Evolutionary conservation across 257 asterid genomes (phyloP).

Genomic region (Haberlea rhodopensis): DNA sequence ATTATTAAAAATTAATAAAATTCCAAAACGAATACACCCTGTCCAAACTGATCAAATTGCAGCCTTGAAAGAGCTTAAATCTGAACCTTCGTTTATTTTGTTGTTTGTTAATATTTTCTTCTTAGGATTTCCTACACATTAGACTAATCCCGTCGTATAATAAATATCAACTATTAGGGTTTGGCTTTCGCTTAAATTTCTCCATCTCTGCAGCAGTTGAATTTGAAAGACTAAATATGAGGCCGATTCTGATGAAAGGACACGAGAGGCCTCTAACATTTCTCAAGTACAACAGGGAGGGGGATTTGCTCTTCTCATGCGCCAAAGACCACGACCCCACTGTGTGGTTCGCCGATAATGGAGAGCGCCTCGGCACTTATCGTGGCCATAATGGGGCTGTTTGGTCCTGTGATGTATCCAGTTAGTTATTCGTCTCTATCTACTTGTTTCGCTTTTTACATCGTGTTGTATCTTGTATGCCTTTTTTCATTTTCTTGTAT

Average conservation of each 20-base stretch:
- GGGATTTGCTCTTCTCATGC: constrained; percentile 87
- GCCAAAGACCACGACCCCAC: constrained; percentile 92
- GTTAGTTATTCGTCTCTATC: constrained; percentile 31
- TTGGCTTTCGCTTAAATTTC: too few relatives aligned
- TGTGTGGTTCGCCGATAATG: constrained; percentile 88
- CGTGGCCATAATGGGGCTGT: constrained; percentile 97
- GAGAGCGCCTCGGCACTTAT: constrained; percentile 94
- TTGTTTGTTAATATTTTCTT: too few relatives aligned
- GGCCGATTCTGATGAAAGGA: constrained; percentile 93
- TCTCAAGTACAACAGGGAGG: constrained; percentile 75
- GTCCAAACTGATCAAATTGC: too few relatives aligned
- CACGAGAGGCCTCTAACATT: constrained; percentile 96
- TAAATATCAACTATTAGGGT: too few relatives aligned
- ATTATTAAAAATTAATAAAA: too few relatives aligned
- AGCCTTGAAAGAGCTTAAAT: too few relatives aligned
- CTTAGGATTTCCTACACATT: too few relatives aligned
- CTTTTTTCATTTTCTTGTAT: not conserved
- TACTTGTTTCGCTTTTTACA: not conserved
- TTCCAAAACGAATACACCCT: too few relatives aligned
- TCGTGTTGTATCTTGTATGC: not conserved
- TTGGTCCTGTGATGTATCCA: constrained; percentile 92
- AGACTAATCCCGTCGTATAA: too few relatives aligned
- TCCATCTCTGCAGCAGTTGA: not conserved
- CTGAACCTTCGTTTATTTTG: too few relatives aligned
- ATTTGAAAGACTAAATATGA: constrained; percentile 37